Base-by-base conservation (phyloP, 805 yeast species). In the Candida berthetii region DNA sequence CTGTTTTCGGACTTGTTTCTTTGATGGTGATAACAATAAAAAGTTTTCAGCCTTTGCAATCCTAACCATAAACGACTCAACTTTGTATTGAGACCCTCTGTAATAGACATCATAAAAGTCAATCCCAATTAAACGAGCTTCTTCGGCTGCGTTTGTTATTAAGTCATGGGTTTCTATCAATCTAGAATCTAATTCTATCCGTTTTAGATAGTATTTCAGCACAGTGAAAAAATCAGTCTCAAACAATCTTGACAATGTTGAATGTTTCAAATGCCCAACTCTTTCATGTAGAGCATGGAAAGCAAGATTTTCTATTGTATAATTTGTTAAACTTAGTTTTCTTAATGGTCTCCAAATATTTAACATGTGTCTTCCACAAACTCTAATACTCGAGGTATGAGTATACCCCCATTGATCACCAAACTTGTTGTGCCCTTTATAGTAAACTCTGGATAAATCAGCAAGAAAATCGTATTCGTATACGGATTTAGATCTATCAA, bases 41-140 rank as follows among this genome's bases (percentile, higher is more conserved):
- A 72, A 78, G 55, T 84, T 84, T 55, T 89, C 96, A 2, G 79
- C 68, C 51, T 88, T 87, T 20, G 93, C 76, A 16, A 93, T 61
- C 41, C 99, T 64, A 3, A 78, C 62, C 48, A 93, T 62, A 31
- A 90, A 71, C 1, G 97, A 85, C 55, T 93, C 99, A 2, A 93
- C 96, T 56, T 87, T 90, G 57, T 72, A 93, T 55, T 93, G 99
- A 0, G 98, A 91, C 0, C 99, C 99, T 44, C 99, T 61, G 39
- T 86, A 84, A 45, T 85, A 78, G 8, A 89, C 87, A 3, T 97
- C 87, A 55, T 80, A 74, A 57, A 89, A 93, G 52, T 93, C 98
- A 22, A 93, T 78, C 0, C 99, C 99, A 18, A 89, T 72, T 27
- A 93, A 60, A 37, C 96, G 68, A 0, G 96, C 86, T 58, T 86